Evolutionary conservation across 108 stramenopile species (phyloP).

Genomic region (Pseudonitzschia delicatissima): DNA sequence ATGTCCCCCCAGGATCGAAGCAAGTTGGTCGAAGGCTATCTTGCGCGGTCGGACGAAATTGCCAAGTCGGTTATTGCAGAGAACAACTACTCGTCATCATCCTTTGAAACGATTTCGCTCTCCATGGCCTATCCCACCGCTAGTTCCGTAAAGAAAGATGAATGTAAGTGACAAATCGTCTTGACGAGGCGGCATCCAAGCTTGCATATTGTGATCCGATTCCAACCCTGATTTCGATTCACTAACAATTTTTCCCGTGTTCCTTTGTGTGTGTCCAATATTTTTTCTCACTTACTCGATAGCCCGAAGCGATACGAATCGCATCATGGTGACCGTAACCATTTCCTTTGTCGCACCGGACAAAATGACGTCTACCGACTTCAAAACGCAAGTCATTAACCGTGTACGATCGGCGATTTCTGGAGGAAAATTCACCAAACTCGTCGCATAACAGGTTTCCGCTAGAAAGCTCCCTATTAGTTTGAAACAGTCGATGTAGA

Average conservation of each 20-base stretch:
- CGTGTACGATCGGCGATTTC: conserved; percentile 4
- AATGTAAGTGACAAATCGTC: conserved; percentile 11
- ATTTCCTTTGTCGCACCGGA: conserved; percentile 13
- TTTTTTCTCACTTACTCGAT: too few relatives aligned
- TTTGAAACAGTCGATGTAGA: too few relatives aligned
- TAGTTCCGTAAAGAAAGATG: conserved; percentile 1
- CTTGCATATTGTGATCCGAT: too few relatives aligned
- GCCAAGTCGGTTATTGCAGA: conserved; percentile 10
- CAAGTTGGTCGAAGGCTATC: conserved; percentile 9
- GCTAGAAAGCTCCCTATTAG: too few relatives aligned
- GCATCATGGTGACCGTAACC: conserved; percentile 15
- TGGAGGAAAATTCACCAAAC: conserved; percentile 15
- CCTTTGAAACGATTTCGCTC: background rate
- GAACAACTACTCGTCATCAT: background rate
- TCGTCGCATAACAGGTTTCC: background rate
- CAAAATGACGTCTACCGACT: background rate
- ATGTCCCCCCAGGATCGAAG: background rate
- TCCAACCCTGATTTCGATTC: too few relatives aligned
- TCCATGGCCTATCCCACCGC: conserved; percentile 16
- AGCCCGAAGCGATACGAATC: conserved; percentile 13
- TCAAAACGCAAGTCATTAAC: conserved; percentile 10
- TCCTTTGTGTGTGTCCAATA: too few relatives aligned
- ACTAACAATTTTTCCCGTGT: background rate
- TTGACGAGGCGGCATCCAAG: too few relatives aligned
- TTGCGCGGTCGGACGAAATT: conserved; percentile 13